Percentiles rank a stretch among this genome's conserved stretches.
Conservation (phyloP, 371 early-diverging fungal species). For the Rhizopus stolonifer region DNA sequence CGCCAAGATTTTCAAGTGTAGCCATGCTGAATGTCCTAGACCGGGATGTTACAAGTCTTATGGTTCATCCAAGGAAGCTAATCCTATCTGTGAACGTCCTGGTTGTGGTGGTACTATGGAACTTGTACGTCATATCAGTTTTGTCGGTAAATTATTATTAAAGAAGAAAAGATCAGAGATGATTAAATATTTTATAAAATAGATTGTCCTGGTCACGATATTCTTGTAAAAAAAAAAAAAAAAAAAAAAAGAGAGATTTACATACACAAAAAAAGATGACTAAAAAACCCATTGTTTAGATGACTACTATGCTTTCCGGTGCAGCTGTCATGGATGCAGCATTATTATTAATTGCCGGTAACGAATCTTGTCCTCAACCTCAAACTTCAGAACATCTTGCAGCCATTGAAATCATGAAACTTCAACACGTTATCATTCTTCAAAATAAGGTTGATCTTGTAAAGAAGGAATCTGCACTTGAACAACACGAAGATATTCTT, state of each 20-base stretch:
- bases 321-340: slow-evolving; percentile 99
- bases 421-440: slow-evolving; percentile 97
- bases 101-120: slow-evolving; percentile 91
- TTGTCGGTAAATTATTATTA: slow-evolving; percentile 73
- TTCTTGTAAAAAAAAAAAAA: slow-evolving; percentile 84
- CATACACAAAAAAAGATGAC: no score
- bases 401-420: slow-evolving; percentile 99
- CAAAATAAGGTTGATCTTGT: slow-evolving; percentile 99
- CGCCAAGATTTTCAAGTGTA: slow-evolving; percentile 99
- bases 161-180: no score
- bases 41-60: slow-evolving; percentile 97
- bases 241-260: no score
- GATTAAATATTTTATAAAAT: no score
- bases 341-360: slow-evolving; percentile 98
- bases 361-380: slow-evolving; percentile 99
- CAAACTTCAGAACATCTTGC: slow-evolving; percentile 99
- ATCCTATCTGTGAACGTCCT: slow-evolving; percentile 89
- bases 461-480: slow-evolving; percentile 92
- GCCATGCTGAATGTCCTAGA: slow-evolving; percentile 88
- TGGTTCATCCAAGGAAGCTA: slow-evolving; percentile 82
- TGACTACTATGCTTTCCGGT: slow-evolving; percentile 99
- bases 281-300: slow-evolving; percentile 41
- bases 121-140: slow-evolving; percentile 96
- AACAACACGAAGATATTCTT: slow-evolving; percentile 95
- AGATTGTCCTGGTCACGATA: slow-evolving; percentile 99